These are phyloP conservation scores for Apiospora phragmitis DNA, from an alignment of 2,329 filamentous ascomycete species.

Conservation along the genomic window DNA sequence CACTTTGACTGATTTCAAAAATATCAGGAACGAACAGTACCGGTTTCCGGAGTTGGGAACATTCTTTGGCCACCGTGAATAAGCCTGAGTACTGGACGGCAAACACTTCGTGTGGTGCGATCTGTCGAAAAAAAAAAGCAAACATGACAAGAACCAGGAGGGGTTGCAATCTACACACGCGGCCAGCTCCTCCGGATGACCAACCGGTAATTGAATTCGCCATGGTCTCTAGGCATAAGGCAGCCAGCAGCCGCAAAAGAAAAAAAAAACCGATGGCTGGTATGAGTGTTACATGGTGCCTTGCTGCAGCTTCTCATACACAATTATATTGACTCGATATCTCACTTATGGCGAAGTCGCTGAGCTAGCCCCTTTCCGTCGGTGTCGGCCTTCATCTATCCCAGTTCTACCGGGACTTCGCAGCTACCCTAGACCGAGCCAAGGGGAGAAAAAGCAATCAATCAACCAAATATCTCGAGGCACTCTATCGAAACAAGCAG, in stretches of 20 bases:
- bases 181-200: neutral
- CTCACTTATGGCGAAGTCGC: neutral
- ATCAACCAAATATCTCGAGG: neutral
- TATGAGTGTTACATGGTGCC: too few relatives aligned
- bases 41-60: too few relatives aligned
- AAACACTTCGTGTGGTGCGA: too few relatives aligned
- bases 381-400: neutral
- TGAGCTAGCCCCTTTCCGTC: neutral
- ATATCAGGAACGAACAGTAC: too few relatives aligned
- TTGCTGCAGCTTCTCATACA: neutral
- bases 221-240: neutral
- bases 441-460: neutral
- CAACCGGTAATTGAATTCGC: neutral
- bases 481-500: neutral
- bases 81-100: too few relatives aligned
- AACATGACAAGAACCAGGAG: too few relatives aligned
- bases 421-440: neutral
- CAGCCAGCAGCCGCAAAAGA: neutral
- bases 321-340: neutral
- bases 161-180: too few relatives aligned
- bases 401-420: neutral
- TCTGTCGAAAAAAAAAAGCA: slow-evolving; percentile 2
- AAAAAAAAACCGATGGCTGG: neutral
- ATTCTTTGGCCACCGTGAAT: too few relatives aligned
- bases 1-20: too few relatives aligned